A percentile compares a stretch with the other conserved stretches of the same genome.
Conservation (phyloP, 371 early-diverging fungal species). For the Phascolomyces articulosus region DNA sequence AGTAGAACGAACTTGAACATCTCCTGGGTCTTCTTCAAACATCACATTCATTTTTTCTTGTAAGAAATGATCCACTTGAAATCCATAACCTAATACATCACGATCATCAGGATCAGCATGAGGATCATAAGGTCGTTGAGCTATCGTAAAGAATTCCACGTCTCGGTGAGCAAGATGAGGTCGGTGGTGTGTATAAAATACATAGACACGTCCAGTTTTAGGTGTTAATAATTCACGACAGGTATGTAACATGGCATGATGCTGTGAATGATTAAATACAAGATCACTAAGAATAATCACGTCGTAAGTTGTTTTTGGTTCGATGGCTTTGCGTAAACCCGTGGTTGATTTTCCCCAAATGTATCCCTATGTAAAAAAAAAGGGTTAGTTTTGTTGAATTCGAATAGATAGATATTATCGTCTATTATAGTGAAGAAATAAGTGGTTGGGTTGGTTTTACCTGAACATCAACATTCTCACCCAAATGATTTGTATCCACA, state of each 20-base stretch:
- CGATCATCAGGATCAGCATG: conserved; percentile 53
- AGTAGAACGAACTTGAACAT: conserved; percentile 77
- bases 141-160: conserved; percentile 80
- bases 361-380: conserved; percentile 57
- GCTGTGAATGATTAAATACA: conserved; percentile 91
- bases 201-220: conserved; percentile 60
- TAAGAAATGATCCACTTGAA: conserved; percentile 70
- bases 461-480: conserved; percentile 21
- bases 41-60: conserved; percentile 77
- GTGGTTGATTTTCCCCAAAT: conserved; percentile 83
- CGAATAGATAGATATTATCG: background rate
- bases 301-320: conserved; percentile 61
- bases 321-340: conserved; percentile 41
- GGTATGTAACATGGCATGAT: conserved; percentile 70
- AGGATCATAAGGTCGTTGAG: conserved; percentile 48
- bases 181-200: conserved; percentile 72
- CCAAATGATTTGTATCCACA: conserved; percentile 49
- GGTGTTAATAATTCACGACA: conserved; percentile 66
- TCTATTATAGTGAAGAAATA: no score
- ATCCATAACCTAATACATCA: conserved; percentile 65
- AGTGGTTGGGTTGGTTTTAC: no score
- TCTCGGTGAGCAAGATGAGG: conserved; percentile 79
- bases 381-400: no score
- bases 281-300: conserved; percentile 88
- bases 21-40: conserved; percentile 91